Evolutionary conservation across 2,329 filamentous ascomycete species (phyloP).

Genomic region (Knufia fluminis): DNA sequence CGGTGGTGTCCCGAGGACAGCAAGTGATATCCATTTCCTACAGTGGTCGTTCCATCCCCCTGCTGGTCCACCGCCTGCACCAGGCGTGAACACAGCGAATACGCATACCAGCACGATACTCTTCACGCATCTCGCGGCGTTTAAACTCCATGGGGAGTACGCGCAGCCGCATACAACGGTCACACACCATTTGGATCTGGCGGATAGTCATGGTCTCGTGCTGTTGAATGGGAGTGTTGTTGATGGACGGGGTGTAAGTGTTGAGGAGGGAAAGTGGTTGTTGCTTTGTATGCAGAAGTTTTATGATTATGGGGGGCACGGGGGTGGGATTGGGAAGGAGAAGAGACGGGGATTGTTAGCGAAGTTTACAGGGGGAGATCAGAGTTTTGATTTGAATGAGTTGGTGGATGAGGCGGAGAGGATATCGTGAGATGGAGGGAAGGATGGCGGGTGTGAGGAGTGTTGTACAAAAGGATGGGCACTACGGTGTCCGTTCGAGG

Average conservation of each 20-base stretch:
- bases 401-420: slow-evolving; percentile 84
- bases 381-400: slow-evolving; percentile 70
- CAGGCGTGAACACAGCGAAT: slow-evolving; percentile 32
- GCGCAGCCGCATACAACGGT: slow-evolving; percentile 87
- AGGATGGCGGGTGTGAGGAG: no score
- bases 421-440: slow-evolving; percentile 37
- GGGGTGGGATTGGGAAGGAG: slow-evolving; percentile 44
- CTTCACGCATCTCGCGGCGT: slow-evolving; percentile 90
- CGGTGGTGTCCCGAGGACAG: slow-evolving; percentile 30
- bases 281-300: slow-evolving; percentile 91
- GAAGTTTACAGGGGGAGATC: slow-evolving; percentile 71
- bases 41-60: slow-evolving; percentile 86
- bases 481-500: no score
- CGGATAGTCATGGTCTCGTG: slow-evolving; percentile 64
- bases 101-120: slow-evolving; percentile 64
- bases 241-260: slow-evolving; percentile 63
- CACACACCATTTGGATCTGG: slow-evolving; percentile 80
- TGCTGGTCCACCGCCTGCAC: slow-evolving; percentile 18
- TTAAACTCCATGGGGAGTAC: slow-evolving; percentile 81
- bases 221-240: slow-evolving; percentile 76
- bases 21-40: slow-evolving; percentile 89
- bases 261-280: slow-evolving; percentile 80
- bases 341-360: slow-evolving; percentile 61
- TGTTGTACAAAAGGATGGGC: no score
- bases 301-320: slow-evolving; percentile 55